Evolutionary conservation across 306 rosid genomes (phyloP), one percentile per base, ranked within the genome.

Genomic region (Quercus agrifolia): DNA sequence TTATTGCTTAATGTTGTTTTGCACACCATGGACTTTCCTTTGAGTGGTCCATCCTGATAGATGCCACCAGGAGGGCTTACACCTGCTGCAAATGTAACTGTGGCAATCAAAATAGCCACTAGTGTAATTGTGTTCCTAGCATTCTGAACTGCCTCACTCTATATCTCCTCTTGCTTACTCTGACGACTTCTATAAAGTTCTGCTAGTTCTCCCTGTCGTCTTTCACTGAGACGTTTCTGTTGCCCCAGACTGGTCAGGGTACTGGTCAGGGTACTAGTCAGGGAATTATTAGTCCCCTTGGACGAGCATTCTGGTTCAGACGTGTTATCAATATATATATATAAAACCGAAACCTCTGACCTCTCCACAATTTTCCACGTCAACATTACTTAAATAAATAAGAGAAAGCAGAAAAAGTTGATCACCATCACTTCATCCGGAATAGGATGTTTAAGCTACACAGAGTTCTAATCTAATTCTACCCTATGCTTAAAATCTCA

Each of bases 1-100:
- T 74, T 51, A 19, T 93, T 91, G 85, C 94, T 86, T 52, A 93
- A 67, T 70, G 67, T 76, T 44, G 84, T 85, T 30, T 33, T 75
- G 17, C 85, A 86, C 23, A 71, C 71, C 33, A 67, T 33, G 46
- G 96, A 75, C 70, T 89, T 84, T 28, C 97, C 97, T 38, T 2
- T 77, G 80, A 81, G 55, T 23, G 57, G 41, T 25, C 92, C 94
- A 0, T 84, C 87, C 81, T 91, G 90, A 75, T 83, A 51, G n/a
- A 89, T 76, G 3, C 97, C 91, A 13, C 96, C 94, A 0, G 96
- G 97, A 25, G 94, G 96, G 76, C 20, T 81, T 4, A 87, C 80
- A 2, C 94, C 93, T 5, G 92, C 90, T 1, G 96, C 74, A 77
- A 93, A 93, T 58, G 94, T 87, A 11, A 89, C 93, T 0, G 96